phyloP scores from a whole-genome alignment of 1,284 basidiomycete genomes.

The Caloboletus firmus region DNA sequence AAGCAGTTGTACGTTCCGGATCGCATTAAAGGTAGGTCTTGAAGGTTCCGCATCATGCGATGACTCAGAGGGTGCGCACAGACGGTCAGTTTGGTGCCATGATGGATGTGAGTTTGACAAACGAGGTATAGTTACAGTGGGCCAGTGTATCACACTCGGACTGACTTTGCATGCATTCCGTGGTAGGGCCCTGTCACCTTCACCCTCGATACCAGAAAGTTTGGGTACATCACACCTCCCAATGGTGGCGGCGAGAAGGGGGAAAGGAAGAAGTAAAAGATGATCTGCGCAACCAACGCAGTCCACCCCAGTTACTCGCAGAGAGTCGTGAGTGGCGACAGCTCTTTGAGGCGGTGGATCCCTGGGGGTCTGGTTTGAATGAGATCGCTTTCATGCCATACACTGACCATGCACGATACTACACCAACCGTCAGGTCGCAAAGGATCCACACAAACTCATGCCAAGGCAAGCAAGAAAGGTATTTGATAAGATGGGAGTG shows the following conservation, averaged over 20 bases:
- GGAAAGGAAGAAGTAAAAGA: slow-evolving; percentile 8
- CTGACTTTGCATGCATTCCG: neutral
- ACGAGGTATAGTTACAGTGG: slow-evolving; percentile 61
- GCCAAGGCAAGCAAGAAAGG: neutral
- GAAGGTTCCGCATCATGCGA: neutral
- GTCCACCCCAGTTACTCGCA: neutral
- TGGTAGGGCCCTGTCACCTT: slow-evolving; percentile 79
- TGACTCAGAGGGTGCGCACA: slow-evolving; percentile 31
- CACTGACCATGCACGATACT: neutral
- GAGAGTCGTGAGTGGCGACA: slow-evolving; percentile 7
- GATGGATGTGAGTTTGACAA: slow-evolving; percentile 85
- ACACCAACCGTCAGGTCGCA: neutral
- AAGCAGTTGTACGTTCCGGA: slow-evolving; percentile 63
- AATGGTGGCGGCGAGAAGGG: slow-evolving; percentile 9
- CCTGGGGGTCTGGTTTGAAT: slow-evolving; percentile 1
- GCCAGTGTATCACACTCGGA: neutral
- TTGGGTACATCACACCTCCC: slow-evolving; percentile 44
- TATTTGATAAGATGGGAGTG: slow-evolving; percentile 14
- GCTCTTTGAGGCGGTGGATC: neutral
- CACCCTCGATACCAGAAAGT: slow-evolving; percentile 76
- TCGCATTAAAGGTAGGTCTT: slow-evolving; percentile 70
- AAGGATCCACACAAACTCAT: neutral
- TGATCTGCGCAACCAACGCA: slow-evolving; percentile 6
- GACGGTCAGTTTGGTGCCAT: slow-evolving; percentile 92
- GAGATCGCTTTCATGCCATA: neutral